A percentile compares a stretch with the other conserved stretches of the same genome.
phyloP scores from a whole-genome alignment of 768 basidiomycete species.

The Astraeus odoratus region DNA sequence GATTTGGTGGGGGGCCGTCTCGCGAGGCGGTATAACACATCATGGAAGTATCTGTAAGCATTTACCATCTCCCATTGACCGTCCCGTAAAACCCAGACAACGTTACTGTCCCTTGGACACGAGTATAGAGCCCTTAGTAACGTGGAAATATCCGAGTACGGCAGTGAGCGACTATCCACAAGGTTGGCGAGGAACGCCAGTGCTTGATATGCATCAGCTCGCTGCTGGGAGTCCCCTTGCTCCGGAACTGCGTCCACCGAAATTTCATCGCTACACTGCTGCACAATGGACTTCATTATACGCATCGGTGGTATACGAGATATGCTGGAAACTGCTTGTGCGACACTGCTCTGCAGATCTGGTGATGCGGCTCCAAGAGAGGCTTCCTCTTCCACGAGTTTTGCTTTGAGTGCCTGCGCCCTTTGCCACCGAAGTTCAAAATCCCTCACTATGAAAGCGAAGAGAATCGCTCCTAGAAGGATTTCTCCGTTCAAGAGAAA shows the following conservation, averaged over 20 bases:
- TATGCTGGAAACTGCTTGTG: constrained; percentile 4
- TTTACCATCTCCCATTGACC: constrained; percentile 23
- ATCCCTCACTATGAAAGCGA: constrained; percentile 58
- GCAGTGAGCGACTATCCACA: constrained; percentile 44
- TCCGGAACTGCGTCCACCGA: constrained; percentile 17
- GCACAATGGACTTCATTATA: constrained; percentile 28
- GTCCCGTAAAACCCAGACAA: constrained; percentile 32
- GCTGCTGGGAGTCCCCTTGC: constrained; percentile 13
- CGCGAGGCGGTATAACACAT: constrained; percentile 37
- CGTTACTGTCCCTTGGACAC: constrained; percentile 34
- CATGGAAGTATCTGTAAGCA: constrained; percentile 44
- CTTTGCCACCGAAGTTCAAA: constrained; percentile 39
- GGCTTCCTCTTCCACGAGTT: constrained; percentile 13
- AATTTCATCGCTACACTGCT: constrained; percentile 25
- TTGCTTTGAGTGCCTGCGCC: constrained; percentile 20
- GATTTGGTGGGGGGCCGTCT: constrained; percentile 22
- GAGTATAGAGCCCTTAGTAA: constrained; percentile 43
- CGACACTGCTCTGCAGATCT: constrained; percentile 15
- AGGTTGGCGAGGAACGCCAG: constrained; percentile 51
- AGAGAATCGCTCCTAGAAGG: constrained; percentile 65
- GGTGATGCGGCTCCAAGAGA: constrained; percentile 9
- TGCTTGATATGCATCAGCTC: constrained; percentile 45
- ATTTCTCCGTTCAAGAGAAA: constrained; percentile 76
- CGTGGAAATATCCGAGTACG: constrained; percentile 35
- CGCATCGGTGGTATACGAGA: constrained; percentile 20